Evolutionary conservation across 2,329 filamentous ascomycete species (phyloP).

Genomic region (Ophiocordyceps unilateralis): DNA sequence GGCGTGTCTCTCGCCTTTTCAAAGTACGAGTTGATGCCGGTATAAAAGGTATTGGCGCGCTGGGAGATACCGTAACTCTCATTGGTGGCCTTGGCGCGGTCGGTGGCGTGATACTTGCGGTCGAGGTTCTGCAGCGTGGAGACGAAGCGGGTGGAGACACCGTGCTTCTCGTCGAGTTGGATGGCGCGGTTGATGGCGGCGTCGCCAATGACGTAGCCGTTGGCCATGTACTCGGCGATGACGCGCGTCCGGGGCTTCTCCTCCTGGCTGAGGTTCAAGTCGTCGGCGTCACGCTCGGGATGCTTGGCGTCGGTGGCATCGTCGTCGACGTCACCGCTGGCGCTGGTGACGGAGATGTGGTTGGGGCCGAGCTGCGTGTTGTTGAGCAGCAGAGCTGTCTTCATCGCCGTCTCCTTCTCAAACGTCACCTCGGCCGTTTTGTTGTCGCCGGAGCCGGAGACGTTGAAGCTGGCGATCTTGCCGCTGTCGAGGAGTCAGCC

Average conservation of each 20-base stretch:
- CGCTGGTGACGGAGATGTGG: slow-evolving; percentile 58
- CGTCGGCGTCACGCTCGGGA: slow-evolving; percentile 41
- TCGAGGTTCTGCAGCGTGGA: slow-evolving; percentile 61
- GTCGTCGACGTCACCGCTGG: slow-evolving; percentile 47
- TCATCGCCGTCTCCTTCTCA: slow-evolving; percentile 90
- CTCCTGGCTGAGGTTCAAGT: slow-evolving; percentile 60
- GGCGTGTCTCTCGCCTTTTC: slow-evolving; percentile 81
- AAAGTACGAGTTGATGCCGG: slow-evolving; percentile 72
- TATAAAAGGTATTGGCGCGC: slow-evolving; percentile 46
- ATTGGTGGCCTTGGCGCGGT: slow-evolving; percentile 72
- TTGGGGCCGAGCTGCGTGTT: slow-evolving; percentile 86
- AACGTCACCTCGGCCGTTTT: slow-evolving; percentile 89
- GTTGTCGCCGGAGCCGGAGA: slow-evolving; percentile 49
- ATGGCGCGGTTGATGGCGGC: slow-evolving; percentile 67
- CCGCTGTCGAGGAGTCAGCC: slow-evolving; percentile 36
- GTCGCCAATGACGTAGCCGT: slow-evolving; percentile 73
- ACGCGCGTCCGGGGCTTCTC: slow-evolving; percentile 93
- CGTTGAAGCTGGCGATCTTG: slow-evolving; percentile 73
- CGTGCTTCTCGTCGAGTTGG: slow-evolving; percentile 77
- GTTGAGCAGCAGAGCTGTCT: slow-evolving; percentile 91
- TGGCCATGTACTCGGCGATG: slow-evolving; percentile 87
- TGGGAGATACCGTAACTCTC: slow-evolving; percentile 66
- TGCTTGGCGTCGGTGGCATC: slow-evolving; percentile 39
- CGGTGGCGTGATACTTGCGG: slow-evolving; percentile 69
- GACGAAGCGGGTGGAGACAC: slow-evolving; percentile 67